phyloP scores from a whole-genome alignment of 768 basidiomycete species.

The Dendrothele bispora region DNA sequence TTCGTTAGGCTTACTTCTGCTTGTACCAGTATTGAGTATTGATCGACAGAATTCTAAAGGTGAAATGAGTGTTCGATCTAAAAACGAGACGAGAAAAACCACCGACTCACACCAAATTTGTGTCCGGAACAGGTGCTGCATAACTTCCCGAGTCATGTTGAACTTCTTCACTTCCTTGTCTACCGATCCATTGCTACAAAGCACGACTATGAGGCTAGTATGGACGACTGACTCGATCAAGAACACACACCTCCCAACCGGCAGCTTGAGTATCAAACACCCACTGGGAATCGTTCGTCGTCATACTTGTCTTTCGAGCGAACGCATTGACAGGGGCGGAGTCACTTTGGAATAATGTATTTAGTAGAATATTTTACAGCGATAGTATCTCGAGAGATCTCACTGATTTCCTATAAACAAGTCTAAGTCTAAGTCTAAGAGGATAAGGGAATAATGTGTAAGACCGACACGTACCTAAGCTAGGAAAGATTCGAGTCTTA shows the following conservation, averaged over 20 bases:
- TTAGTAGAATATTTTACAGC: neutral
- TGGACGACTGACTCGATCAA: neutral
- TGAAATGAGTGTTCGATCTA: neutral
- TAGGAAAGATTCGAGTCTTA: constrained; percentile 23
- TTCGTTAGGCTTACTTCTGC: constrained; percentile 25
- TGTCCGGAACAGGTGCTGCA: constrained; percentile 26
- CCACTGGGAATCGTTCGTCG: constrained; percentile 26
- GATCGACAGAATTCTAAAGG: constrained; percentile 33
- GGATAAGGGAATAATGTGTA: neutral
- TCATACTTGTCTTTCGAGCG: constrained; percentile 28
- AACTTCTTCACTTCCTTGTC: constrained; percentile 20
- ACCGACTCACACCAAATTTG: constrained; percentile 21
- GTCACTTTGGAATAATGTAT: constrained; percentile 26
- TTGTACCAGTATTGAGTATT: constrained; percentile 40
- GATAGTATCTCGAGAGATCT: neutral
- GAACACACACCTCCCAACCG: constrained; percentile 24
- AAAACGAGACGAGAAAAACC: neutral
- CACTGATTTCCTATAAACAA: constrained; percentile 23
- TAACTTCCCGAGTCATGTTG: constrained; percentile 34
- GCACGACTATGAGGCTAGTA: neutral
- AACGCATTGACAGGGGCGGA: constrained; percentile 39
- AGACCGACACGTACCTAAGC: constrained; percentile 21
- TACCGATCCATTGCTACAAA: constrained; percentile 31
- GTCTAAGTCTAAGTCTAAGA: neutral
- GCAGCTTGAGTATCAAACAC: constrained; percentile 30